phyloP scores from a whole-genome alignment of 2,329 filamentous ascomycete species.

The Aspergillus unguis region DNA sequence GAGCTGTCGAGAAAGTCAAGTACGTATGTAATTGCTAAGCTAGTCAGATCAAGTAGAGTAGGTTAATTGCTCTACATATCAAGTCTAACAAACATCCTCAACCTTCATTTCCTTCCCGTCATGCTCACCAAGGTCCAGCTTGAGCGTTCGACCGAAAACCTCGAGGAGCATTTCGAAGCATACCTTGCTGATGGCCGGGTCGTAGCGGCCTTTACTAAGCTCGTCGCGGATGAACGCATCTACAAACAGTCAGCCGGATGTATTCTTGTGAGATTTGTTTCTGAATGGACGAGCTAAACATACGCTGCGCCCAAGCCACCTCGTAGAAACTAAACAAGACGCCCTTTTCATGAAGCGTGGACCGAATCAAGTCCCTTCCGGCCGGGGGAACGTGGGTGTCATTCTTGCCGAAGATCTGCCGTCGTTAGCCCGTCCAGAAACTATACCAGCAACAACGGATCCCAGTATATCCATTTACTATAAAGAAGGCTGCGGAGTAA shows the following conservation, averaged over 20 bases:
- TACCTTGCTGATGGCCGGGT: conserved; percentile 78
- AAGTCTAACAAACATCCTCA: conserved; percentile 66
- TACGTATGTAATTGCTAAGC: no score
- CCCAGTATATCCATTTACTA: no score
- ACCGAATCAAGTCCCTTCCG: conserved; percentile 78
- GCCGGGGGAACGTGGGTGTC: conserved; percentile 85
- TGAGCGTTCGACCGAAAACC: conserved; percentile 73
- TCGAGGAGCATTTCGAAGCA: conserved; percentile 91
- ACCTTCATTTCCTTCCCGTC: conserved; percentile 60
- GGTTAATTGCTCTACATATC: no score
- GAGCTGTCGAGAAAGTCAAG: no score
- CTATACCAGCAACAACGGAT: neutral
- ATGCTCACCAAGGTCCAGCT: conserved; percentile 70
- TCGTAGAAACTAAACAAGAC: conserved; percentile 80
- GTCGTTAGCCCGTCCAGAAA: conserved; percentile 50
- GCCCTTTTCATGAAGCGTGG: conserved; percentile 73
- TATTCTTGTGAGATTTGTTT: neutral
- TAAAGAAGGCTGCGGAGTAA: no score
- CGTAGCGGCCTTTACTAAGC: conserved; percentile 88
- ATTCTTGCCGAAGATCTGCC: conserved; percentile 77
- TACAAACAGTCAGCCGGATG: conserved; percentile 22
- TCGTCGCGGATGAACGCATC: conserved; percentile 93
- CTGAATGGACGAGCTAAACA: conserved; percentile 26
- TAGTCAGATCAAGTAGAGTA: no score
- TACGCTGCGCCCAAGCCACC: conserved; percentile 83